Evolutionary conservation across 352 stramenopile species (phyloP).

Genomic region (Pythium aquatile): DNA sequence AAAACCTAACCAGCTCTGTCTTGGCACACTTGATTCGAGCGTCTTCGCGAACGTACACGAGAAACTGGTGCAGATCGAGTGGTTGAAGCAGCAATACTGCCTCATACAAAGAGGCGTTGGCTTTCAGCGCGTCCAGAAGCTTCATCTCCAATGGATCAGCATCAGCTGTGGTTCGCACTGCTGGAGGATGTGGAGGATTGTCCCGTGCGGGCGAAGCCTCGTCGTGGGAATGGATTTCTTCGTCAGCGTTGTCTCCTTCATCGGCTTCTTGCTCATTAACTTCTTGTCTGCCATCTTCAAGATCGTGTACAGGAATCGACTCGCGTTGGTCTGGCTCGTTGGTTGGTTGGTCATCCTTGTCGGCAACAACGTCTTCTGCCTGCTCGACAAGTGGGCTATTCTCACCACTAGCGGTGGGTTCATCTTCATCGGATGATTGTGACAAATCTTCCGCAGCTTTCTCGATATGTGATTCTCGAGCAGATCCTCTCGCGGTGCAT

Average conservation of each 20-base stretch:
- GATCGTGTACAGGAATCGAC: too few relatives aligned
- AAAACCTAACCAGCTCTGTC: constrained; percentile 20
- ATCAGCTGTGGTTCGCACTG: not conserved
- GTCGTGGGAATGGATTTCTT: not conserved
- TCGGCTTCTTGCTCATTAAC: not conserved
- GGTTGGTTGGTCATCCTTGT: not conserved
- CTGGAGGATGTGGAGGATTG: not conserved
- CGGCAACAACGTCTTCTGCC: not conserved
- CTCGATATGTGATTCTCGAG: not conserved
- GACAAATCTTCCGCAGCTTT: not conserved
- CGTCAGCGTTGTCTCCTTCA: not conserved
- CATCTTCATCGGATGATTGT: not conserved
- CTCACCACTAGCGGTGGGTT: not conserved
- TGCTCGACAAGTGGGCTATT: not conserved
- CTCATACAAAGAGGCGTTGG: constrained; percentile 25
- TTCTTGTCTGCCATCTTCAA: not conserved
- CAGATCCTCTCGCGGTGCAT: not conserved
- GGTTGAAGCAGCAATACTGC: constrained; percentile 27
- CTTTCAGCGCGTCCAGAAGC: constrained; percentile 23
- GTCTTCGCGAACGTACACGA: constrained; percentile 18
- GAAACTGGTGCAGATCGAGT: constrained; percentile 19
- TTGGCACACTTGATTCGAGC: constrained; percentile 24
- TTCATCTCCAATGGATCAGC: constrained; percentile 11
- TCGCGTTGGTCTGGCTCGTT: not conserved
- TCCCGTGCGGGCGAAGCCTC: not conserved